Conservation (phyloP, 1,139 yeast genomes). For the Geotrichum macrosporum region DNA sequence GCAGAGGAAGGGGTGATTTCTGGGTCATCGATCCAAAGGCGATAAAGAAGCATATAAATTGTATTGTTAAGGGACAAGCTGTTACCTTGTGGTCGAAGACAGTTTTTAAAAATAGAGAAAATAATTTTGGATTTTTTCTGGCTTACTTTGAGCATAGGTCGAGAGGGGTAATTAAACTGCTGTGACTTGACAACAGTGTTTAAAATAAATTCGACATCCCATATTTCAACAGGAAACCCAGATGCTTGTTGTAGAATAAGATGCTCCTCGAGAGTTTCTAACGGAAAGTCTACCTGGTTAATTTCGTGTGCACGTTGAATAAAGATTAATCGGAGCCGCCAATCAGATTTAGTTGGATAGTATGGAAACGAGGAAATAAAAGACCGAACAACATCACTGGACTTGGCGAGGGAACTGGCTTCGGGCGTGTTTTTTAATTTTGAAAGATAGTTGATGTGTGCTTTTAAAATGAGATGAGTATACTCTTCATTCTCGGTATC, state of each 20-base stretch:
- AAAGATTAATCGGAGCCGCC: slow-evolving; percentile 41
- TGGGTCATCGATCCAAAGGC: slow-evolving; percentile 28
- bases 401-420: background rate
- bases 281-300: slow-evolving; percentile 38
- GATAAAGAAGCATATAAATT: slow-evolving; percentile 30
- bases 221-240: slow-evolving; percentile 31
- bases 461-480: slow-evolving; percentile 21
- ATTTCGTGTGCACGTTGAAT: slow-evolving; percentile 42
- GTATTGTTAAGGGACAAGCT: slow-evolving; percentile 27
- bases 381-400: slow-evolving; percentile 27
- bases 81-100: slow-evolving; percentile 32
- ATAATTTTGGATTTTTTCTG: slow-evolving; percentile 30
- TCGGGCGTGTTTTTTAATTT: slow-evolving; percentile 12
- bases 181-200: slow-evolving; percentile 34
- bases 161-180: slow-evolving; percentile 22
- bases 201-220: slow-evolving; percentile 34
- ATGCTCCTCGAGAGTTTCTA: slow-evolving; percentile 29
- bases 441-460: slow-evolving; percentile 30
- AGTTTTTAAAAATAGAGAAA: slow-evolving; percentile 31
- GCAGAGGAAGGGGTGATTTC: slow-evolving; percentile 28
- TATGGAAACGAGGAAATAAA: slow-evolving; percentile 35
- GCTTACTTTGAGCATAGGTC: slow-evolving; percentile 28
- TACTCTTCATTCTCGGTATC: background rate
- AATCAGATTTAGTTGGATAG: slow-evolving; percentile 34
- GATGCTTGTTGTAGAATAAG: slow-evolving; percentile 34